Percentiles rank a stretch among this genome's conserved stretches.
phyloP scores from a whole-genome alignment of 208 protist species.

The Trypanosoma mega region DNA sequence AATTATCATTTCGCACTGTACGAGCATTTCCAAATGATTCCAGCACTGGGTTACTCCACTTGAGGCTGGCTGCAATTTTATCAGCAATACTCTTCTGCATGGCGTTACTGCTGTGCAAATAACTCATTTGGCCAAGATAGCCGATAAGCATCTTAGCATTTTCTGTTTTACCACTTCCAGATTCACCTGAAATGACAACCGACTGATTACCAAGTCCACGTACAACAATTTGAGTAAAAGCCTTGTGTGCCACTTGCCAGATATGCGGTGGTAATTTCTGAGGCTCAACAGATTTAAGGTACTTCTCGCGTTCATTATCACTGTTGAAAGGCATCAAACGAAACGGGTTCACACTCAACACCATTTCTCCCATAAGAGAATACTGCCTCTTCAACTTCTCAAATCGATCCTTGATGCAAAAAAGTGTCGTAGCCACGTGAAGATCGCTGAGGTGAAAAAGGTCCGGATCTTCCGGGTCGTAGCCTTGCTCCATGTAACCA shows the following conservation, averaged over 20 bases:
- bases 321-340: constrained; percentile 80
- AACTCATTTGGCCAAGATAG: constrained; percentile 85
- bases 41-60: constrained; percentile 91
- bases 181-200: constrained; percentile 94
- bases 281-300: constrained; percentile 59
- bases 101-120: constrained; percentile 68
- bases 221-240: constrained; percentile 78
- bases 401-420: constrained; percentile 90
- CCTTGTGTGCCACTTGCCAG: constrained; percentile 88
- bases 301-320: constrained; percentile 67
- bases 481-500: constrained; percentile 74
- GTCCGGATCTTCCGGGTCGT: constrained; percentile 65
- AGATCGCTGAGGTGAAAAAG: constrained; percentile 89
- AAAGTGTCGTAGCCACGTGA: constrained; percentile 86
- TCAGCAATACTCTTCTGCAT: constrained; percentile 67
- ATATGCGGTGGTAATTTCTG: constrained; percentile 82
- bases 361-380: constrained; percentile 91
- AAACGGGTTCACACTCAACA: constrained; percentile 94
- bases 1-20: constrained; percentile 93
- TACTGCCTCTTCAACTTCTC: constrained; percentile 82
- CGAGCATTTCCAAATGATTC: constrained; percentile 95
- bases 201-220: constrained; percentile 83
- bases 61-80: constrained; percentile 70
- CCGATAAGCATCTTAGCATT: constrained; percentile 87
- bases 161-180: constrained; percentile 95